These are phyloP conservation scores for Marchantia polymorpha DNA, from an alignment of 225 moss, liverwort and hornwort species.

Conservation along the genomic window DNA sequence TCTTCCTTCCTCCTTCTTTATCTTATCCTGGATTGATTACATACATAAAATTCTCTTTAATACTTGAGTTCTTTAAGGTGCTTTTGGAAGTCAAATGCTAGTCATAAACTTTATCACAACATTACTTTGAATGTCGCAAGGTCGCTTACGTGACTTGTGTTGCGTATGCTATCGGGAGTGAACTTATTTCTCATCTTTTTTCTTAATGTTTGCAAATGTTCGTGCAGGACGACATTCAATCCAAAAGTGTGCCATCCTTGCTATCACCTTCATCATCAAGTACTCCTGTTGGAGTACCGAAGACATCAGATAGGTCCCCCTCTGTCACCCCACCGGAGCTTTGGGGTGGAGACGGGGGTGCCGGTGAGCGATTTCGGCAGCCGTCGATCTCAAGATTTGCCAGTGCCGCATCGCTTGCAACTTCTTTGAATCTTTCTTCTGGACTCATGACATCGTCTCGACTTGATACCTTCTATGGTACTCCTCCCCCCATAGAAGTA, in stretches of 20 bases:
- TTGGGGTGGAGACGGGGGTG: conserved; percentile 80
- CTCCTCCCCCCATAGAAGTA: conserved; percentile 40
- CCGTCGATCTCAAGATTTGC: conserved; percentile 72
- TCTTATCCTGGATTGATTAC: neutral
- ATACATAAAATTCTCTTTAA: neutral
- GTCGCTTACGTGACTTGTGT: neutral
- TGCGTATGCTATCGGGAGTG: neutral
- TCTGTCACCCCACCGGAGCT: conserved; percentile 95
- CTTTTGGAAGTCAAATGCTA: neutral
- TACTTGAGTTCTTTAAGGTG: neutral
- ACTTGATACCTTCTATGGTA: conserved; percentile 57
- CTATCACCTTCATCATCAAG: conserved; percentile 53
- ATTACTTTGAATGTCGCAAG: neutral
- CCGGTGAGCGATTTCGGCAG: conserved; percentile 35
- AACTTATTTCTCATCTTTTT: too few species aligned
- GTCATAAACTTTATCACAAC: neutral
- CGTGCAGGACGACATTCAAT: conserved; percentile 74
- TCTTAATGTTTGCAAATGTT: neutral
- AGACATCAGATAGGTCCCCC: conserved; percentile 68
- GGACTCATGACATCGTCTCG: conserved; percentile 54
- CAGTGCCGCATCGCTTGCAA: conserved; percentile 37
- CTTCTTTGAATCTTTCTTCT: conserved; percentile 40
- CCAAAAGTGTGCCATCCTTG: conserved; percentile 52
- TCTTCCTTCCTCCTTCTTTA: neutral
- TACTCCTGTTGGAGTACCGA: conserved; percentile 33